A percentile compares a stretch with the other conserved stretches of the same genome.
Conservation (phyloP, 176 grass and related monocot species). For the Lolium perenne region DNA sequence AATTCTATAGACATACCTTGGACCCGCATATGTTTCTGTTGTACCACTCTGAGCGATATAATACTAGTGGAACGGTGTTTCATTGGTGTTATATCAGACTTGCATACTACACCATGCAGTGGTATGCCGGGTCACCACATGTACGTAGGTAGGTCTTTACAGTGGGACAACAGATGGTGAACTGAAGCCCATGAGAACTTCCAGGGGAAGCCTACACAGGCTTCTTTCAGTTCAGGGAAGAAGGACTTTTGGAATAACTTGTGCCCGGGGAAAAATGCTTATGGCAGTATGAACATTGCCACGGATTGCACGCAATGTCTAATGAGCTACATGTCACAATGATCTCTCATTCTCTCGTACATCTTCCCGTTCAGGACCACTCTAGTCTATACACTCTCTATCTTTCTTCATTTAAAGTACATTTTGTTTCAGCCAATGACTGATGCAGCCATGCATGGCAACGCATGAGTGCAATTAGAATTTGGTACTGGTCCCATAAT, state of each 20-base stretch:
- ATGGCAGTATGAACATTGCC: neutral
- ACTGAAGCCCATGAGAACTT: neutral
- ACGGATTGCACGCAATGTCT: constrained; percentile 45
- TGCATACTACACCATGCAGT: too few relatives aligned
- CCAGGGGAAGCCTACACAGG: neutral
- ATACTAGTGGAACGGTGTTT: too few relatives aligned
- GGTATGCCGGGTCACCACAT: too few relatives aligned
- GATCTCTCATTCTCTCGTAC: neutral
- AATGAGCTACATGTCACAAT: constrained; percentile 6
- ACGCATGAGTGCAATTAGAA: neutral
- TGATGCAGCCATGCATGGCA: neutral
- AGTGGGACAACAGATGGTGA: neutral
- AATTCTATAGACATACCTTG: too few relatives aligned
- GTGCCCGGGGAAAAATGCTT: neutral
- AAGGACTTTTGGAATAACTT: constrained; percentile 37
- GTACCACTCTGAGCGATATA: too few relatives aligned
- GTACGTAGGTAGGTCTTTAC: neutral
- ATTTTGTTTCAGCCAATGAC: neutral
- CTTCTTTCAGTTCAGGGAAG: neutral
- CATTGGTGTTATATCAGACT: too few relatives aligned
- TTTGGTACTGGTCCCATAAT: neutral
- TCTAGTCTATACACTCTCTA: neutral
- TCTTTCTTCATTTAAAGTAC: neutral
- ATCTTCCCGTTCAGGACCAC: constrained; percentile 18
- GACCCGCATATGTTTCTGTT: too few relatives aligned